Conservation (phyloP, 345 rosid species). For the Aquilaria sinensis region DNA sequence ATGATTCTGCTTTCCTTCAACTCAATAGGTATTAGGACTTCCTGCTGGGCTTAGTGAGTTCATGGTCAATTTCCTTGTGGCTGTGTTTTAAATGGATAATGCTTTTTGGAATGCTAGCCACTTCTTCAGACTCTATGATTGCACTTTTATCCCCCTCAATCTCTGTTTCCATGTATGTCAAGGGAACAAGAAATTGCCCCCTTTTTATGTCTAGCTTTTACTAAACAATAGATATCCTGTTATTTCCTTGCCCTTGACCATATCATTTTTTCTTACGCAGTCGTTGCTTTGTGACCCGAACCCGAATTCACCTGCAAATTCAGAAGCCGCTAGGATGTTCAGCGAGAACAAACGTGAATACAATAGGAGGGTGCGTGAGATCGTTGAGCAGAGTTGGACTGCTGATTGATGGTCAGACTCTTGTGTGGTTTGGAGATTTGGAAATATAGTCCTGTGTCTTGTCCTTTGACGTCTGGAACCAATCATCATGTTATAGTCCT, state of each 20-base stretch:
- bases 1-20: too few species aligned
- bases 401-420: conserved; percentile 46
- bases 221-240: too few species aligned
- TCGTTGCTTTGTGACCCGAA: conserved; percentile 95
- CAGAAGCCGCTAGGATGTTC: conserved; percentile 98
- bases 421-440: conserved; percentile 10
- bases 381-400: conserved; percentile 94
- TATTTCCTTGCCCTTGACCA: not conserved
- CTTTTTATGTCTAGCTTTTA: too few species aligned
- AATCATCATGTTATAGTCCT: conserved; percentile 12
- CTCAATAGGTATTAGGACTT: too few species aligned
- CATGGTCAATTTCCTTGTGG: too few species aligned
- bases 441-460: conserved; percentile 17
- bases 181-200: too few species aligned
- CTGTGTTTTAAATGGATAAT: too few species aligned
- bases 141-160: too few species aligned
- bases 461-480: conserved; percentile 19
- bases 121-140: too few species aligned
- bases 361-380: conserved; percentile 83
- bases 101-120: too few species aligned
- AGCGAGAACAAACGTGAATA: conserved; percentile 92
- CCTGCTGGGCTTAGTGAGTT: too few species aligned
- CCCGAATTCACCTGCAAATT: conserved; percentile 96
- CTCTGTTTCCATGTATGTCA: too few species aligned
- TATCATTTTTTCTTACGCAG: conserved; percentile 27